These are phyloP conservation scores for Hypericum perforatum DNA, from an alignment of 345 rosid genomes.

Conservation along the genomic window DNA sequence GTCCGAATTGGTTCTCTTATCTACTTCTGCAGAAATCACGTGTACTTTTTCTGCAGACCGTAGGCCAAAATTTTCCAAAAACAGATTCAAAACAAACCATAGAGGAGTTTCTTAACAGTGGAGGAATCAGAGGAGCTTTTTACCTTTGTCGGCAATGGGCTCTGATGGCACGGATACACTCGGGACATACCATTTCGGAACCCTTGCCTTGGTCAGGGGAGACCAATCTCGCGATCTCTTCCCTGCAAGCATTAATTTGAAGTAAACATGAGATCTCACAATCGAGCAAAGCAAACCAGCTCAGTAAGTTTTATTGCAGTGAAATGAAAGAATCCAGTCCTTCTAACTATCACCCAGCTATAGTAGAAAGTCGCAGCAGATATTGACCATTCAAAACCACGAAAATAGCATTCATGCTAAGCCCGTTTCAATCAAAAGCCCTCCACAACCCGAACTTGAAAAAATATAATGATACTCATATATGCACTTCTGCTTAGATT, in stretches of 20 bases:
- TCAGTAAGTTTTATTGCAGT: neutral
- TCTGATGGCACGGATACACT: constrained; percentile 9
- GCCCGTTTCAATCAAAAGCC: no score
- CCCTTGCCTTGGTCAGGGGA: constrained; percentile 25
- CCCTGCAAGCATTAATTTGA: constrained; percentile 20
- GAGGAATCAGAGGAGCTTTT: neutral
- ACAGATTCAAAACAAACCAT: no score
- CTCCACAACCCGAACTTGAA: no score
- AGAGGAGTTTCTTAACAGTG: neutral
- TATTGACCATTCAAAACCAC: no score
- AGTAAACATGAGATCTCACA: neutral
- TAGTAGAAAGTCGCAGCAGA: no score
- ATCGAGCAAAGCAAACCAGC: neutral
- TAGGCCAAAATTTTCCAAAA: no score
- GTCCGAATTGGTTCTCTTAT: constrained; percentile 18
- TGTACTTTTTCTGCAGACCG: neutral
- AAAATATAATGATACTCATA: no score
- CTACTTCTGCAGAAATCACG: constrained; percentile 15
- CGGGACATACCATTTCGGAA: constrained; percentile 20
- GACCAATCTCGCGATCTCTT: constrained; percentile 26
- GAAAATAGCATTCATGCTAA: no score
- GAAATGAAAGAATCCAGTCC: neutral
- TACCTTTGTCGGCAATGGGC: constrained; percentile 23
- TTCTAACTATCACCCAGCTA: no score
- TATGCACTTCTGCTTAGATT: no score